Percentiles rank a stretch among this genome's conserved stretches.
These are phyloP conservation scores for Fusarium nelsonii DNA, from an alignment of 2,329 filamentous ascomycete genomes.

Conservation along the genomic window DNA sequence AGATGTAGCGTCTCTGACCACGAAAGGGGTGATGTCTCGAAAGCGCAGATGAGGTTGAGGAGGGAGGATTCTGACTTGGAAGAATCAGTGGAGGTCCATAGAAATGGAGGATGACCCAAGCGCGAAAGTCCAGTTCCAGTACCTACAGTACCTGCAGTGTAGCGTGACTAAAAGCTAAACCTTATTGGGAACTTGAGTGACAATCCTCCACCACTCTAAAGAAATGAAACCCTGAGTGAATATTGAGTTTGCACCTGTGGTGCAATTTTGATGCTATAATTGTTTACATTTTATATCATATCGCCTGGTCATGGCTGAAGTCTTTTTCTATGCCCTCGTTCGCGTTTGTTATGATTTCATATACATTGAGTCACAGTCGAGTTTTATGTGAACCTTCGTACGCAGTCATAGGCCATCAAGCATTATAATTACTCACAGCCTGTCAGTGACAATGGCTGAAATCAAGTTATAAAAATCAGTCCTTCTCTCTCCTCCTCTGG, in stretches of 20 bases:
- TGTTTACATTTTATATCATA: slow-evolving; percentile 15
- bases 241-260: slow-evolving; percentile 17
- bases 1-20: slow-evolving; percentile 20
- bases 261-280: slow-evolving; percentile 6
- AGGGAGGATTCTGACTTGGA: slow-evolving; percentile 41
- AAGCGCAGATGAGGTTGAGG: slow-evolving; percentile 35
- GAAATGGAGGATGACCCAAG: slow-evolving; percentile 40
- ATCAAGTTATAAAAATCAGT: background rate
- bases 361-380: background rate
- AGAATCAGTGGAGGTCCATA: slow-evolving; percentile 27
- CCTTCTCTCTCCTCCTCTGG: background rate
- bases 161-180: slow-evolving; percentile 44
- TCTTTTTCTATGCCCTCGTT: slow-evolving; percentile 9
- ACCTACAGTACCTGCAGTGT: slow-evolving; percentile 39
- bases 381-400: background rate
- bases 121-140: slow-evolving; percentile 25
- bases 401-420: too few species aligned
- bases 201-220: slow-evolving; percentile 33
- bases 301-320: slow-evolving; percentile 15
- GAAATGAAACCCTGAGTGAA: slow-evolving; percentile 22
- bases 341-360: background rate
- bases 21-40: slow-evolving; percentile 37
- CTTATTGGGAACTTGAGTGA: slow-evolving; percentile 29
- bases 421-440: too few species aligned
- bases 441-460: background rate